These are phyloP conservation scores for Pichia sp. DNA, from an alignment of 1,139 yeast species.

Conservation along the genomic window DNA sequence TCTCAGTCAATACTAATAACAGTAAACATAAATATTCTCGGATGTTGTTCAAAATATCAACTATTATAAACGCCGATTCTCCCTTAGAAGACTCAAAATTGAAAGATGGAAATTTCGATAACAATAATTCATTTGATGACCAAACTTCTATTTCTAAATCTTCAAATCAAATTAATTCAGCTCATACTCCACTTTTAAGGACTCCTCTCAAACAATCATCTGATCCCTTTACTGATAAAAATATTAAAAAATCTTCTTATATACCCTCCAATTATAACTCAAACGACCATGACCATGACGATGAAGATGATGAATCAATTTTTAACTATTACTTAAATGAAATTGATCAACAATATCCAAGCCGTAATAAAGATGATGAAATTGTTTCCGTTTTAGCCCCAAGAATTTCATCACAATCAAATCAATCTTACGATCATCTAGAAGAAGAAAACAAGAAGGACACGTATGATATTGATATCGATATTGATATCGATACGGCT, in stretches of 20 bases:
- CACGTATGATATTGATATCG: no score
- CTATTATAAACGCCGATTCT: conserved; percentile 11
- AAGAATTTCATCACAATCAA: neutral
- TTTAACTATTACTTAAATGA: conserved; percentile 1
- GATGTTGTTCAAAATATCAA: conserved; percentile 9
- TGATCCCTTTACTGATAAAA: no score
- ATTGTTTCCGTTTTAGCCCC: neutral
- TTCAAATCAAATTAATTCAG: neutral
- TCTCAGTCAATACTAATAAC: neutral
- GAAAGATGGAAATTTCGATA: conserved; percentile 1
- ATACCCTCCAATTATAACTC: neutral
- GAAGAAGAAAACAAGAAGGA: neutral
- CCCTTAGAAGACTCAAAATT: neutral
- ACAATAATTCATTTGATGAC: no score
- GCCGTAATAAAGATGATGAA: neutral
- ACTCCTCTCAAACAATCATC: no score
- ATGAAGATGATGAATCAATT: neutral
- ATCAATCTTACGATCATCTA: no score
- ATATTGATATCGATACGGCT: neutral
- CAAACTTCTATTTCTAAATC: no score
- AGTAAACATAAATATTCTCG: neutral
- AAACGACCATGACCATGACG: neutral
- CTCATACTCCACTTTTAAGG: no score
- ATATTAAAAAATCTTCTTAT: neutral
- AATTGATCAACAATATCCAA: neutral